Percentiles rank a stretch among this genome's conserved stretches.
Conservation (phyloP, 2,329 filamentous ascomycete species). For the Penicillium aurantiogriseum region DNA sequence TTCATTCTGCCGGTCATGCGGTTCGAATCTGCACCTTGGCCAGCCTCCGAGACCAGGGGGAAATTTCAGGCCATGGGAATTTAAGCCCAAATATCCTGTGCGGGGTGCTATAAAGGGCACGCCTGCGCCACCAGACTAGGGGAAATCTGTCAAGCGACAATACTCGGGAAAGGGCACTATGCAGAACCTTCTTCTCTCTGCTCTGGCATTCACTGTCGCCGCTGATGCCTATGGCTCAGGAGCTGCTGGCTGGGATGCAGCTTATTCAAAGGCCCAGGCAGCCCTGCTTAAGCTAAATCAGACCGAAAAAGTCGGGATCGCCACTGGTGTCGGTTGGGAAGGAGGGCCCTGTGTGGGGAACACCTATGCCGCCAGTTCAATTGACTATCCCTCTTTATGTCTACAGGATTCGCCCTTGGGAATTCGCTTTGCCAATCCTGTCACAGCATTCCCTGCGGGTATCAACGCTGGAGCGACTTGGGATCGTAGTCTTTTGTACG, state of each 20-base stretch:
- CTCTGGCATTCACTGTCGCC: slow-evolving; percentile 1
- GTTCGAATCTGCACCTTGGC: background rate
- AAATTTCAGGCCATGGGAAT: background rate
- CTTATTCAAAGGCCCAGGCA: slow-evolving; percentile 14
- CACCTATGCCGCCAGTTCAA: slow-evolving; percentile 28
- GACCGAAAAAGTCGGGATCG: slow-evolving; percentile 31
- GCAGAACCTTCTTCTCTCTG: slow-evolving; percentile 4
- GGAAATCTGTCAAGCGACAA: background rate
- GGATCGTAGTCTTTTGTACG: slow-evolving; percentile 55
- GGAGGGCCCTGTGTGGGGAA: slow-evolving; percentile 35
- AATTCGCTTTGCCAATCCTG: slow-evolving; percentile 44
- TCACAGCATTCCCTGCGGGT: slow-evolving; percentile 45
- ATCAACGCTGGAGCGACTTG: slow-evolving; percentile 50
- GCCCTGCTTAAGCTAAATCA: slow-evolving; percentile 17
- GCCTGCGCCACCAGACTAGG: background rate
- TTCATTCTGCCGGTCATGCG: background rate
- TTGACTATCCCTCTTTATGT: slow-evolving; percentile 34
- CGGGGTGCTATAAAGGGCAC: background rate
- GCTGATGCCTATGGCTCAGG: slow-evolving; percentile 9
- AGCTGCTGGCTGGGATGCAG: slow-evolving; percentile 10
- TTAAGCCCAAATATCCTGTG: background rate
- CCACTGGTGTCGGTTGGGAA: slow-evolving; percentile 30
- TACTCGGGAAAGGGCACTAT: background rate
- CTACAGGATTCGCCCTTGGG: slow-evolving; percentile 37
- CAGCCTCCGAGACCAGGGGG: background rate